Evolutionary conservation across 768 basidiomycete genomes (phyloP), one percentile per base, ranked within the genome.

Genomic region (Leccinellum luteum): DNA sequence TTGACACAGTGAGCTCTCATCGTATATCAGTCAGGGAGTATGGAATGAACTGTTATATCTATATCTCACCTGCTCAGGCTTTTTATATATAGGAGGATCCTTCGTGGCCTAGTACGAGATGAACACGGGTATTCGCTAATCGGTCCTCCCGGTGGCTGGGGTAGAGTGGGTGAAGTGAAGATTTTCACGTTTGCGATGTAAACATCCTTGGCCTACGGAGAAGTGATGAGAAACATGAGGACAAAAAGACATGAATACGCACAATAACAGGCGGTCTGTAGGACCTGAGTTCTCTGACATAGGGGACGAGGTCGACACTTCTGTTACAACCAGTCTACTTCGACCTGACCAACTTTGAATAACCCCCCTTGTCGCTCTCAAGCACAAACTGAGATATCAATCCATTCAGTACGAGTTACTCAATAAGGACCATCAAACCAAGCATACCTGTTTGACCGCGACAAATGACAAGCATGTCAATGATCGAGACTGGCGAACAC

Each of bases 141-240:
- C n/a, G n/a, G n/a, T n/a, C n/a, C n/a, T n/a, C n/a, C n/a, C n/a
- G n/a, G n/a, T n/a, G n/a, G n/a, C n/a, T 85, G 79, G 52, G 96
- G 97, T 25, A 84, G 69, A 15, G 86, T 73, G 1, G 96, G 96
- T 25, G 85, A 73, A 31, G 85, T 71, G 82, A 89, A 96, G 52
- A 82, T 69, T 77, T 96, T 97, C 59, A 98, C 94, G 3, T 73
- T 78, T 55, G 91, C 92, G 65, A 93, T 85, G 72, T 94, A 91
- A 53, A 94, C 94, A 72, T 97, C 91, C 74, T 91, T 86, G 60
- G 89, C 84, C 95, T 98, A 23, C 21, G 31, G 14, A 25, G 25
- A 25, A 4, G 25, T 4, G n/a, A 25, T 25, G 25, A 25, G 25
- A 25, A 25, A 25, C 25, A 3, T 25, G 25, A 25, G 3, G 25